phyloP scores from a whole-genome alignment of 2,329 filamentous ascomycete species.

The Elsinoe australis region DNA sequence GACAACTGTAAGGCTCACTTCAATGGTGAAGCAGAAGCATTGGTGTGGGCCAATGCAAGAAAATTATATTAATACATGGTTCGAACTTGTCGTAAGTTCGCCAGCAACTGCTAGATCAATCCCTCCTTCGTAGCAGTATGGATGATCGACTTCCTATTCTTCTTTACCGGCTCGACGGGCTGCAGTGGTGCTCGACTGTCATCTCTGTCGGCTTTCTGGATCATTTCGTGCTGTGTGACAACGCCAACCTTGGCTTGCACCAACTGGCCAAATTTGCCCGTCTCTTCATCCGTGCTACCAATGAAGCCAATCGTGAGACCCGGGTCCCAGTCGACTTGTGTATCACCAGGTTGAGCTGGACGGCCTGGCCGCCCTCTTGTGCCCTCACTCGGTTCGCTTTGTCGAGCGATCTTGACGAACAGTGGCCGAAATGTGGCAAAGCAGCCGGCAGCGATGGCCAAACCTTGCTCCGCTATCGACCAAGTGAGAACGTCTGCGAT shows the following conservation, averaged over 20 bases:
- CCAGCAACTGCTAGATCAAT: no score
- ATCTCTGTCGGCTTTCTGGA: not conserved
- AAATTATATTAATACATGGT: no score
- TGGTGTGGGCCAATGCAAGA: no score
- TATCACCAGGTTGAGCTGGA: conserved; percentile 12
- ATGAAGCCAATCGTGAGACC: conserved; percentile 15
- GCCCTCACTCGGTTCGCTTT: conserved; percentile 1
- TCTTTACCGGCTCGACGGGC: not conserved
- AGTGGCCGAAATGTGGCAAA: conserved; percentile 8
- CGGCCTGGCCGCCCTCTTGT: conserved; percentile 12
- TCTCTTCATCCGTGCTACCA: conserved; percentile 4
- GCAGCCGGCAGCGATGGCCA: conserved; percentile 13
- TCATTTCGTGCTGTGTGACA: not conserved
- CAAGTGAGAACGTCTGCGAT: conserved; percentile 13
- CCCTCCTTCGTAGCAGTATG: conserved; percentile 1
- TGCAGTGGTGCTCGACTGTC: conserved; percentile 11
- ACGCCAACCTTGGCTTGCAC: not conserved
- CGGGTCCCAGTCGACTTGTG: conserved; percentile 15
- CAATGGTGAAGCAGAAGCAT: no score
- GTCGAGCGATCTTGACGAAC: conserved; percentile 1
- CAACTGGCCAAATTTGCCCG: not conserved
- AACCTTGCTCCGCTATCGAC: conserved; percentile 11
- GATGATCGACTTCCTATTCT: not conserved
- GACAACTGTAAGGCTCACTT: no score
- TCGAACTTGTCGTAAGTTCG: no score